Evolutionary conservation across 164 flowering plant species (phyloP).

Genomic region (Kalanchoe fedtschenkoi): DNA sequence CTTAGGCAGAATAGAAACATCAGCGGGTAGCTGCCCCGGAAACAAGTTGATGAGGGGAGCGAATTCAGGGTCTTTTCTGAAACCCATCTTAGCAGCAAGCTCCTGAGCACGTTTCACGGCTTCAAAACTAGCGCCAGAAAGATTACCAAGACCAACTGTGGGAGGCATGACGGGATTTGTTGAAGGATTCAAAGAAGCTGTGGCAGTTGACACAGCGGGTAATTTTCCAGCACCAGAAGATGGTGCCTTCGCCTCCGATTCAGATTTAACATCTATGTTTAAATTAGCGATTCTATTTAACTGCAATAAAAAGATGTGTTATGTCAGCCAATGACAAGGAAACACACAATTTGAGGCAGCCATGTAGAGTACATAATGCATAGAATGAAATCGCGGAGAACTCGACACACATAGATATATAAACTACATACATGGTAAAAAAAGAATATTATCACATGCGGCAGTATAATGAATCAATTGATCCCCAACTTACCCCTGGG

Average conservation of each 20-base stretch:
- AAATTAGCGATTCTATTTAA: slow-evolving; percentile 41
- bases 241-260: slow-evolving; percentile 18
- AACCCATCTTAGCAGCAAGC: slow-evolving; percentile 97
- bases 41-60: slow-evolving; percentile 88
- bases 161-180: slow-evolving; percentile 19
- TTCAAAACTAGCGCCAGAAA: slow-evolving; percentile 53
- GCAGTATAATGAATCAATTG: slow-evolving; percentile 2
- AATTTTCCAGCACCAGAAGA: slow-evolving; percentile 16
- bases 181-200: not conserved
- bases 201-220: slow-evolving; percentile 4
- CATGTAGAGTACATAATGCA: not conserved
- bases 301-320: slow-evolving; percentile 21
- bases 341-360: not conserved
- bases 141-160: slow-evolving; percentile 24
- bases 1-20: slow-evolving; percentile 48
- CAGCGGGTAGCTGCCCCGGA: slow-evolving; percentile 62
- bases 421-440: not conserved
- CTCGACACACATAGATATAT: not conserved
- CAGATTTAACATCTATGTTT: slow-evolving; percentile 23
- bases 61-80: slow-evolving; percentile 86
- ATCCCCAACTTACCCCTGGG: slow-evolving; percentile 41
- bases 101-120: slow-evolving; percentile 95
- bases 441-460: not conserved
- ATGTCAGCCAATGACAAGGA: not conserved
- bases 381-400: no score